Evolutionary conservation across 306 rosid genomes (phyloP).

Genomic region (Corylus americana): DNA sequence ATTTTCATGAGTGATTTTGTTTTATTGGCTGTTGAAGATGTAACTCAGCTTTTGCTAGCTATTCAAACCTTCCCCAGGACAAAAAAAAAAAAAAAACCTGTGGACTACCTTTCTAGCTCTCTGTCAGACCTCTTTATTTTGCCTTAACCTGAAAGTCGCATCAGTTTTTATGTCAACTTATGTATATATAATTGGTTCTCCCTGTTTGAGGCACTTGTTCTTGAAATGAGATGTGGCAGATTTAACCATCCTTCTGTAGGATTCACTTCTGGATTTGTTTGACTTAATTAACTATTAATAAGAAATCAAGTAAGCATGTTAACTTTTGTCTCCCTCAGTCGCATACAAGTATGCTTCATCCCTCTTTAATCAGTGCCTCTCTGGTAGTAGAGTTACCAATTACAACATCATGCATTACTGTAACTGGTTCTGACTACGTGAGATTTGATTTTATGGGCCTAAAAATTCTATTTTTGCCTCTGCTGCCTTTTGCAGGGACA

Average conservation of each 20-base stretch:
- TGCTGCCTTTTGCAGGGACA: slow-evolving; percentile 46
- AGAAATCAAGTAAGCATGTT: not conserved
- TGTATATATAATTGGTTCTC: not conserved
- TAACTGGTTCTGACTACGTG: not conserved
- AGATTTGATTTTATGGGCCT: slow-evolving; percentile 22
- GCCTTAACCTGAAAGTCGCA: not conserved
- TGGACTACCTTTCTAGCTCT: not conserved
- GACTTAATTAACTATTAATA: not conserved
- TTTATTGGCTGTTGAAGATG: not conserved
- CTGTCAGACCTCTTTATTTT: slow-evolving; percentile 4
- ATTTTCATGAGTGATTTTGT: not conserved
- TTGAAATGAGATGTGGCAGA: not conserved
- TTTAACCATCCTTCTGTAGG: not conserved
- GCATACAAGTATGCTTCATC: not conserved
- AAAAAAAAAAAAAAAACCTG: not conserved
- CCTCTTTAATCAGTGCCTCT: slow-evolving; percentile 23
- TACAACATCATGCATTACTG: not conserved
- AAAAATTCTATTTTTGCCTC: slow-evolving; percentile 17
- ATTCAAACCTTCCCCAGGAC: too few species aligned
- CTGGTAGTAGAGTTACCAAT: slow-evolving; percentile 21
- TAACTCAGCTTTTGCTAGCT: not conserved
- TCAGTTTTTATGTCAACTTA: too few species aligned
- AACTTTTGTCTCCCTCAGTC: slow-evolving; percentile 8
- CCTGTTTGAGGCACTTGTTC: not conserved
- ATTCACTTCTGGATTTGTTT: not conserved